Percentiles rank a stretch among this genome's conserved stretches.
Conservation (phyloP, 352 stramenopile genomes). For the Phytophthora kernoviae region DNA sequence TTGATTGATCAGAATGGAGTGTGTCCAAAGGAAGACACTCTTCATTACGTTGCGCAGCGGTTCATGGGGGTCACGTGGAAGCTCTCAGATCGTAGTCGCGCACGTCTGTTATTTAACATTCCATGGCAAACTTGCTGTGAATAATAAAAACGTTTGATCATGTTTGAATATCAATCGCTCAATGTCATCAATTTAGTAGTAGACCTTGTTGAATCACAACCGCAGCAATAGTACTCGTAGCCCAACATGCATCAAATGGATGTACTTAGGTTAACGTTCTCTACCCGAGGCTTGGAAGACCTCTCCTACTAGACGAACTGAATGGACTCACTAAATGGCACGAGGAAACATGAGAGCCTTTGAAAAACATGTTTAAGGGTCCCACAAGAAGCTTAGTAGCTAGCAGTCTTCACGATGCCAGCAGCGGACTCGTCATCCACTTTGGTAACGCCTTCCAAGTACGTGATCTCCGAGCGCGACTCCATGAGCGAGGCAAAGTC, state of each 20-base stretch:
- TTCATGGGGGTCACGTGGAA: constrained; percentile 16
- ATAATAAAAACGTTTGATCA: constrained; percentile 22
- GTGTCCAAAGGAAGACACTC: constrained; percentile 32
- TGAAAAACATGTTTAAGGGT: constrained; percentile 4
- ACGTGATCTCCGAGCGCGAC: constrained; percentile 56
- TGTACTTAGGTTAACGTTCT: constrained; percentile 7
- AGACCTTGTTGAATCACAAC: not conserved
- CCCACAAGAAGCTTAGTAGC: constrained; percentile 10
- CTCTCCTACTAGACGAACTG: constrained; percentile 16
- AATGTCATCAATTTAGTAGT: not conserved
- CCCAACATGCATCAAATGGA: not conserved
- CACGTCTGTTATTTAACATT: constrained; percentile 45
- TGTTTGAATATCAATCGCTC: constrained; percentile 10
- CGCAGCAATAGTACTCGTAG: not conserved
- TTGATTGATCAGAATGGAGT: constrained; percentile 31
- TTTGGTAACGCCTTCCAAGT: constrained; percentile 44
- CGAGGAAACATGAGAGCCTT: constrained; percentile 13
- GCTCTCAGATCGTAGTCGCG: constrained; percentile 12
- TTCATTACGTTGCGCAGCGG: constrained; percentile 13
- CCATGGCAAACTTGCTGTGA: constrained; percentile 19
- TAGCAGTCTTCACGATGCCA: constrained; percentile 40
- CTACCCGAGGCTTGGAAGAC: constrained; percentile 7
- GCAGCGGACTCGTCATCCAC: constrained; percentile 14
- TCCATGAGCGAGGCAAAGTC: constrained; percentile 71
- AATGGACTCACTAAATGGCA: constrained; percentile 30